Conservation (phyloP, 805 yeast genomes). For the Lachancea dasiensis region DNA sequence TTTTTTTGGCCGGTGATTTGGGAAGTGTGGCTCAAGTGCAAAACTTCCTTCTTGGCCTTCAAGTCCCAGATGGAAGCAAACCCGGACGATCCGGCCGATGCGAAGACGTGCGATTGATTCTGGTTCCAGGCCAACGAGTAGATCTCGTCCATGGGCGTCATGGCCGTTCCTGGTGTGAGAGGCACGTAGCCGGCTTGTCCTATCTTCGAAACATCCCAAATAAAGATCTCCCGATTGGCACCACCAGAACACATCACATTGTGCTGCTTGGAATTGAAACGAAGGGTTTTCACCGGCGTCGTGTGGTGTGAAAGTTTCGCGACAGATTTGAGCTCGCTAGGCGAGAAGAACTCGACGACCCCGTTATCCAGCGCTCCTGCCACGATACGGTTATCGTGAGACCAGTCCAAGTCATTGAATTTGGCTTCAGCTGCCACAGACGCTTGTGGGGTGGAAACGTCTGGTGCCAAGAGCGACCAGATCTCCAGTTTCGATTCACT, state of each 20-base stretch:
- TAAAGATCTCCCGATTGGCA: constrained; percentile 75
- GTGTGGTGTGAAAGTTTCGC: constrained; percentile 54
- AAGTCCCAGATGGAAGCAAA: constrained; percentile 93
- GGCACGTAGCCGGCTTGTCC: constrained; percentile 32
- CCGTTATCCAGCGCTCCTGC: constrained; percentile 93
- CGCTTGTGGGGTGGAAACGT: constrained; percentile 36
- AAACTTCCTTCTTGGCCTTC: constrained; percentile 78
- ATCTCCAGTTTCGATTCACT: constrained; percentile 72
- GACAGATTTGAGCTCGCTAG: constrained; percentile 41
- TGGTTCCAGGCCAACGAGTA: constrained; percentile 86
- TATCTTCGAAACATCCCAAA: constrained; percentile 82
- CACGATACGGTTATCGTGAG: constrained; percentile 53
- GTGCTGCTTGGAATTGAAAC: constrained; percentile 68
- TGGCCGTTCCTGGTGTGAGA: constrained; percentile 66
- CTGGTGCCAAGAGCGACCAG: constrained; percentile 56
- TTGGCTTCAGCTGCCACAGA: constrained; percentile 47
- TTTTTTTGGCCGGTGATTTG: constrained; percentile 47
- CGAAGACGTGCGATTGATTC: constrained; percentile 76
- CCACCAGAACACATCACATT: constrained; percentile 83
- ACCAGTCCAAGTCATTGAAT: constrained; percentile 84
- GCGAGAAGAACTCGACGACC: constrained; percentile 63
- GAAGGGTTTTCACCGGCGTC: constrained; percentile 64
- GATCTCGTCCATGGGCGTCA: constrained; percentile 76
- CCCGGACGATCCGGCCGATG: constrained; percentile 80
- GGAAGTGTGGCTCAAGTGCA: constrained; percentile 71